Conservation (phyloP, 2,329 filamentous ascomycete genomes). For the Penicillium sp. region DNA sequence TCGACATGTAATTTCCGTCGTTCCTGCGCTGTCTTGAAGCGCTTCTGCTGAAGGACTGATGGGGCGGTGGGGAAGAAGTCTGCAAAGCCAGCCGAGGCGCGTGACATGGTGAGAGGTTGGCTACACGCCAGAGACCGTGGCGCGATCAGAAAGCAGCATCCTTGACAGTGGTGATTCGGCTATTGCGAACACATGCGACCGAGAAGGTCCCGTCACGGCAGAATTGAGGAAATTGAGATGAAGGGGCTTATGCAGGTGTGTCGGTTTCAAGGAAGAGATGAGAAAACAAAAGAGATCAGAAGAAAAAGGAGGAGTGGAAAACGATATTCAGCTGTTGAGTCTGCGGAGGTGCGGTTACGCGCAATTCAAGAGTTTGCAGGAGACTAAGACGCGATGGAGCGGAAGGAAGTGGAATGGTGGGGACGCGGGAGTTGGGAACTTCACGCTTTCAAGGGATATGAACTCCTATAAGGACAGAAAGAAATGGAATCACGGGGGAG, state of each 20-base stretch:
- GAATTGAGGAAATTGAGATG: conserved; percentile 3
- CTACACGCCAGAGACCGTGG: conserved; percentile 42
- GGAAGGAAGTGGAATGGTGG: conserved; percentile 16
- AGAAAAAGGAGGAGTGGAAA: neutral
- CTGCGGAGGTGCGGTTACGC: conserved; percentile 11
- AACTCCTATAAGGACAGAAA: neutral
- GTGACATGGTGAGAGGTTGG: conserved; percentile 67
- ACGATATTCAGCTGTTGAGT: neutral
- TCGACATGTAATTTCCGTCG: conserved; percentile 55
- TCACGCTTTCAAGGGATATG: conserved; percentile 16
- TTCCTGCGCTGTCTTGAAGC: conserved; percentile 51
- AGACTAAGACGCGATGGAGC: conserved; percentile 15
- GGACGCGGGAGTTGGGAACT: conserved; percentile 8
- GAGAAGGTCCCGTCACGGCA: conserved; percentile 11
- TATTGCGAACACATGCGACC: conserved; percentile 26
- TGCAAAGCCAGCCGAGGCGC: conserved; percentile 76
- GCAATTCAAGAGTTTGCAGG: conserved; percentile 17
- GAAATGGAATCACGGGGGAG: neutral
- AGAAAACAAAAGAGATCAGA: neutral
- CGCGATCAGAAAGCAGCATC: conserved; percentile 42
- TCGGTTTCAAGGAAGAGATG: neutral
- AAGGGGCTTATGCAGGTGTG: neutral
- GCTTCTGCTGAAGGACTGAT: conserved; percentile 56
- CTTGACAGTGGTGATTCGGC: conserved; percentile 30
- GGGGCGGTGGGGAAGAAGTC: conserved; percentile 83